Conservation (phyloP, 2,329 filamentous ascomycete genomes). For the Aureobasidium sp. region DNA sequence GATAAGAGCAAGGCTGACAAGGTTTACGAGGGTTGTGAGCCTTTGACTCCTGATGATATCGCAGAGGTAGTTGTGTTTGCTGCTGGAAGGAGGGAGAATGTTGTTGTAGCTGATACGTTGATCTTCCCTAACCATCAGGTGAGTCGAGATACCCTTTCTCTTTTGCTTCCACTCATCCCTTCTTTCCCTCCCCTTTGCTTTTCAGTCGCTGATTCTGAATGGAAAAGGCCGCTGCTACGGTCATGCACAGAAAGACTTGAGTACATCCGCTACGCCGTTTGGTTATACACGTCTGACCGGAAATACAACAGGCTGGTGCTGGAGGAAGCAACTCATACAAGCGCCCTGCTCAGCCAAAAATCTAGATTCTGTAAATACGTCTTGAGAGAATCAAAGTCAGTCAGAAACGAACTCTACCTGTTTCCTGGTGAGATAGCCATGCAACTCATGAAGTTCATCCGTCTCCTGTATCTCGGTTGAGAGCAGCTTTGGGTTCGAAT, state of each 20-base stretch:
- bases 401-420: too few relatives aligned
- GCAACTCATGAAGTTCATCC: too few relatives aligned
- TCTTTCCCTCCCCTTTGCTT: neutral
- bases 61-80: slow-evolving; percentile 92
- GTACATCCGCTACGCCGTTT: neutral
- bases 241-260: slow-evolving; percentile 48
- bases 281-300: neutral
- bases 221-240: slow-evolving; percentile 45
- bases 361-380: neutral
- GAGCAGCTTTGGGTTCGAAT: too few relatives aligned
- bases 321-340: slow-evolving; percentile 26
- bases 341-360: slow-evolving; percentile 1
- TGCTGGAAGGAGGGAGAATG: slow-evolving; percentile 86
- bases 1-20: slow-evolving; percentile 92
- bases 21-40: slow-evolving; percentile 87
- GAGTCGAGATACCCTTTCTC: slow-evolving; percentile 34
- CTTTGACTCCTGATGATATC: slow-evolving; percentile 90
- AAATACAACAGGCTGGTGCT: slow-evolving; percentile 32
- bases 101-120: slow-evolving; percentile 88
- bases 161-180: neutral
- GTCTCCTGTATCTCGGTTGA: too few relatives aligned
- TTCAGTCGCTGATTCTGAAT: slow-evolving; percentile 23
- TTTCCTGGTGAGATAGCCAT: too few relatives aligned
- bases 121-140: slow-evolving; percentile 94
- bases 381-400: too few relatives aligned